Base-by-base conservation (phyloP, 208 protist genomes). In the Eutreptiella sp. region DNA sequence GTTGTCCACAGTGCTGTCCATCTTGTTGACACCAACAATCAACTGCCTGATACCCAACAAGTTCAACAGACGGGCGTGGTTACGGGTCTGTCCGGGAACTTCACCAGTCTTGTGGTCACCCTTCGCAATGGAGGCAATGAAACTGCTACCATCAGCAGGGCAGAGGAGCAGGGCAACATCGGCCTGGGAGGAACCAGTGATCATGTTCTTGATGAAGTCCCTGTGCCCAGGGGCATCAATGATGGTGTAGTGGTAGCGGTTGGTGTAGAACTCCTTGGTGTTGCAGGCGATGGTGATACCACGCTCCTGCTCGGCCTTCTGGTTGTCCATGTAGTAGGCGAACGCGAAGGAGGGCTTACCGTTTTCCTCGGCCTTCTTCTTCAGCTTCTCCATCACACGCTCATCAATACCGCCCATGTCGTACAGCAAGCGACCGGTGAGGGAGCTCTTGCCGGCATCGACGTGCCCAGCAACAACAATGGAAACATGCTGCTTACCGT, bases 391-490 rank as follows among this genome's bases (percentile, higher is more conserved):
- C 61, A 99, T 90, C 46, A 96, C 96, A 45, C 97, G 90, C 73
- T 97, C 74, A 73, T 99, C 97, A 4, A 98, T 88, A 54, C 86
- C 73, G 24, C 92, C 92, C 48, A 91, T 95, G 41, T 93, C 71
- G 72, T 85, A 85, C 33, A 99, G 72, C 11, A 99, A 79, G 59
- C 97, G 91, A 31, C 96, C 97, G 4, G 84, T 92, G 53, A 98
- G 90, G 26, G 96, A 99, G 7, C 90, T 97, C 76, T 99, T 99
- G 48, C 97, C 96, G 27, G 96, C 95, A 79, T 99, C 95, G 32
- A 99, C 96, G 76, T 98, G 96, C 23, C 97, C 97, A 67, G 97
- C 96, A 76, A 99, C 98, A 34, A 99, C 92, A 50, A 98, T 77
- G 77, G 72, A 75, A 64, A 83, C 70, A 46, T 80, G 75, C n/a